Evolutionary conservation across 1,139 yeast species (phyloP), one percentile per base, ranked within the genome.

Genomic region (Pichia terricola): DNA sequence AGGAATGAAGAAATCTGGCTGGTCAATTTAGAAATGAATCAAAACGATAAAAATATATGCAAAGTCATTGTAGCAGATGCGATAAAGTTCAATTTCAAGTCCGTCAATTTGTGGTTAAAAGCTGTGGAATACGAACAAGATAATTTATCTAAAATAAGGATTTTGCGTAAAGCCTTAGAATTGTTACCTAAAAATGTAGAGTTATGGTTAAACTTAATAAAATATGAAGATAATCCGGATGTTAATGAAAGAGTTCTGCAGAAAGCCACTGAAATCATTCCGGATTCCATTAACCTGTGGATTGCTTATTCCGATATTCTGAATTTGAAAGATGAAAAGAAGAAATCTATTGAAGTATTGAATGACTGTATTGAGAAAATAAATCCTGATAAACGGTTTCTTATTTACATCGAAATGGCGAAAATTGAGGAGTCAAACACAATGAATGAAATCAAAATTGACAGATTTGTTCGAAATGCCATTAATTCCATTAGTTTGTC

Each of bases 1-100:
- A 67, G 67, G 40, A 75, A 68, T 54, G 94, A 81, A 50, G 84
- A 78, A 22, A 68, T 88, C 0, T 91, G 98, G 98, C 61, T 89
- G 5, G 95, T 86, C 51, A 80, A 73, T 56, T 69, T 91, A 9
- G 70, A 87, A 39, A 63, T 89, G n/a, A 80, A 86, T 57, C 64
- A 61, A 10, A 60, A 66, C 16, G 73, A 77, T 34, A 53, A 69
- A 3, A 69, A 63, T 38, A 52, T 66, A 10, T 68, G 80, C 50
- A 81, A 76, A 55, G 61, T 68, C 1, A 68, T 88, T 26, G 79
- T 80, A 4, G 75, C 83, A 0, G 79, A 79, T 43, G 96, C 86
- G 0, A 70, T 89, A 5, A 66, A 68, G 45, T 72, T 66, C 53
- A 73, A 79, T 44, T 73, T 77, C 0, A 65, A 63, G 37, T 78